phyloP scores from a whole-genome alignment of 352 stramenopile genomes.

The Phytophthora citrophthora region DNA sequence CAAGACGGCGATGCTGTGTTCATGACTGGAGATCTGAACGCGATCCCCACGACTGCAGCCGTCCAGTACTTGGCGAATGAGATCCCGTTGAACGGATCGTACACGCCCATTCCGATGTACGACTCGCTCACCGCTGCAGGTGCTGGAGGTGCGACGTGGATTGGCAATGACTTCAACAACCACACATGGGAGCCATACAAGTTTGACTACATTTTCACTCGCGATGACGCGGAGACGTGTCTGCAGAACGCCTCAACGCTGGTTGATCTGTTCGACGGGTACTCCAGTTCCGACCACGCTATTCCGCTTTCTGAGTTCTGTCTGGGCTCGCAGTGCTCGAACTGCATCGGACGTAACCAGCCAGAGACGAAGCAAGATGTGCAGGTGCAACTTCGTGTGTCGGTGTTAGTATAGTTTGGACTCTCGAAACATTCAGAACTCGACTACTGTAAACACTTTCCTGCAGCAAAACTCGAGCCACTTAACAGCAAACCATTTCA shows the following conservation, averaged over 20 bases:
- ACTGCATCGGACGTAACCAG: conserved; percentile 20
- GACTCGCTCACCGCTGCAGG: conserved; percentile 53
- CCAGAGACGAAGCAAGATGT: background rate
- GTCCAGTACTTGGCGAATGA: conserved; percentile 49
- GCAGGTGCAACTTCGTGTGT: conserved; percentile 6
- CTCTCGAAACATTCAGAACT: too few species aligned
- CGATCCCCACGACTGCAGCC: conserved; percentile 29
- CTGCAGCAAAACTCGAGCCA: too few species aligned
- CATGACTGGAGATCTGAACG: conserved; percentile 71
- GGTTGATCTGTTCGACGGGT: conserved; percentile 50
- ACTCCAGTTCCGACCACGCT: conserved; percentile 64
- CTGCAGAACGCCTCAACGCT: conserved; percentile 47
- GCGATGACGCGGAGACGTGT: conserved; percentile 44
- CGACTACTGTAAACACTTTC: too few species aligned
- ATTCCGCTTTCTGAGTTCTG: conserved; percentile 64
- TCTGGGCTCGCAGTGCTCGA: conserved; percentile 38
- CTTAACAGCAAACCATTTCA: too few species aligned
- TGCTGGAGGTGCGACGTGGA: conserved; percentile 57
- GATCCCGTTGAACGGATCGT: conserved; percentile 8
- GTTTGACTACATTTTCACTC: conserved; percentile 74
- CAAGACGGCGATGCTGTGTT: conserved; percentile 50
- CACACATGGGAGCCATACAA: conserved; percentile 41
- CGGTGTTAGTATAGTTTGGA: background rate
- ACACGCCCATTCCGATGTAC: conserved; percentile 58
- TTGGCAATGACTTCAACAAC: conserved; percentile 50